phyloP scores from a whole-genome alignment of 352 stramenopile genomes.

The Phytopythium boreale region DNA sequence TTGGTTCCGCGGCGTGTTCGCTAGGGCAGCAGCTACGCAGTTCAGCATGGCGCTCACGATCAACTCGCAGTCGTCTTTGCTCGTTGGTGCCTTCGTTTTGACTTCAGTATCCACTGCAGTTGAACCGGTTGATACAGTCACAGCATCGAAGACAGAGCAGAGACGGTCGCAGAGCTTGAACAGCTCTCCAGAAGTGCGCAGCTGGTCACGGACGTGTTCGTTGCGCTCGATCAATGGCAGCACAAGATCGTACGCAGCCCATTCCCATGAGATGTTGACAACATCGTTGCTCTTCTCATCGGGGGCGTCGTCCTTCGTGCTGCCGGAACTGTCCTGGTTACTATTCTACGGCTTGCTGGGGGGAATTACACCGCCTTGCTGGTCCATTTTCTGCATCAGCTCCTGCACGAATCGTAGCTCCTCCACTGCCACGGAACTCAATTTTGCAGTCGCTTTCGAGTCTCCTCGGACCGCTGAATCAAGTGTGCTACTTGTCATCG shows the following conservation, averaged over 20 bases:
- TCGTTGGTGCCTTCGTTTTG: neutral
- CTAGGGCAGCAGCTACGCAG: slow-evolving; percentile 31
- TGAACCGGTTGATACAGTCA: neutral
- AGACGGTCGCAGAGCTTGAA: slow-evolving; percentile 41
- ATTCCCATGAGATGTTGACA: slow-evolving; percentile 7
- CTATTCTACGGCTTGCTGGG: neutral
- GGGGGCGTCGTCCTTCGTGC: neutral
- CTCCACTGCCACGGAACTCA: slow-evolving; percentile 7
- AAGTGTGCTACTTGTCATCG: slow-evolving; percentile 30
- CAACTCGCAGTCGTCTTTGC: slow-evolving; percentile 7
- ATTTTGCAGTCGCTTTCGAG: neutral
- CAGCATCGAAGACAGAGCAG: slow-evolving; percentile 8
- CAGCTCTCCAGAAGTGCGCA: slow-evolving; percentile 59
- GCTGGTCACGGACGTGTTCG: slow-evolving; percentile 32
- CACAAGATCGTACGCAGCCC: slow-evolving; percentile 48
- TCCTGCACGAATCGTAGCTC: slow-evolving; percentile 50
- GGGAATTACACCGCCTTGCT: neutral
- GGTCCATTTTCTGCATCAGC: slow-evolving; percentile 45
- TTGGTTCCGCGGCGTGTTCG: slow-evolving; percentile 48
- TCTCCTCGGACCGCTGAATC: slow-evolving; percentile 9
- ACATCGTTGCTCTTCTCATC: neutral
- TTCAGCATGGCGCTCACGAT: slow-evolving; percentile 44
- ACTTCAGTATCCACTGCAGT: neutral
- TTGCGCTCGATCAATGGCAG: slow-evolving; percentile 52
- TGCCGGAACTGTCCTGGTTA: neutral